Evolutionary conservation across 139 green algal genomes (phyloP).

Genomic region (Monoraphidium neglectum): DNA sequence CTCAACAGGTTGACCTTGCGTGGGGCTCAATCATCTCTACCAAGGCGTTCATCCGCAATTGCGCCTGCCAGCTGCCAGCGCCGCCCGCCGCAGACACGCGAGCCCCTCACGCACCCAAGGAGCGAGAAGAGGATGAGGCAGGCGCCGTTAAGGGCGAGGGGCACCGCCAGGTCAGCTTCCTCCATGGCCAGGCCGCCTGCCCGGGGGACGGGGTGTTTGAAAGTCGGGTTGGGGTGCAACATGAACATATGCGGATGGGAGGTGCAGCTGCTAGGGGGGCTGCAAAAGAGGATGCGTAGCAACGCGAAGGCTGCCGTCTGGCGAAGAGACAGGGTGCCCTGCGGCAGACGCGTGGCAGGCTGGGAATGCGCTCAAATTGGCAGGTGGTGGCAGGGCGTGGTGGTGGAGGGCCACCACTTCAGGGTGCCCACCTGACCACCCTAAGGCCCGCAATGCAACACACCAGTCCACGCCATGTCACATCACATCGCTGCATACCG

Average conservation of each 20-base stretch:
- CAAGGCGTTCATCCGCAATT: too few relatives aligned
- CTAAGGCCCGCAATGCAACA: background rate
- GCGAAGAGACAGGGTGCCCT: background rate
- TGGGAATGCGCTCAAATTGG: too few relatives aligned
- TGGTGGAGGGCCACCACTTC: too few relatives aligned
- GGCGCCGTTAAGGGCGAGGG: slow-evolving; percentile 56
- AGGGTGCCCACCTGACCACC: background rate
- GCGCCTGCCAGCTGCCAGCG: too few relatives aligned
- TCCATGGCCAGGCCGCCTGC: slow-evolving; percentile 54
- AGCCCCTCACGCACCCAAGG: background rate
- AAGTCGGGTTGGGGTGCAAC: too few relatives aligned
- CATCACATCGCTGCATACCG: background rate
- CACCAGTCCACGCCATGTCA: background rate
- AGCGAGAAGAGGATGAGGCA: slow-evolving; percentile 50
- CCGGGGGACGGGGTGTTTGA: too few relatives aligned
- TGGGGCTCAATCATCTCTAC: too few relatives aligned
- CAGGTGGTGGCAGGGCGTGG: too few relatives aligned
- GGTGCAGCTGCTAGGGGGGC: background rate
- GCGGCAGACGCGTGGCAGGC: background rate
- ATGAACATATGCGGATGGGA: background rate
- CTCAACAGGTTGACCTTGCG: too few relatives aligned
- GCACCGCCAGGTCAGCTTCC: slow-evolving; percentile 50
- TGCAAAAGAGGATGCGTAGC: background rate
- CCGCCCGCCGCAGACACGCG: too few relatives aligned
- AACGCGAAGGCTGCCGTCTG: background rate